A percentile compares a stretch with the other conserved stretches of the same genome.
These are phyloP conservation scores for Aspergillus niger DNA, from an alignment of 2,329 filamentous ascomycete species.

Conservation along the genomic window DNA sequence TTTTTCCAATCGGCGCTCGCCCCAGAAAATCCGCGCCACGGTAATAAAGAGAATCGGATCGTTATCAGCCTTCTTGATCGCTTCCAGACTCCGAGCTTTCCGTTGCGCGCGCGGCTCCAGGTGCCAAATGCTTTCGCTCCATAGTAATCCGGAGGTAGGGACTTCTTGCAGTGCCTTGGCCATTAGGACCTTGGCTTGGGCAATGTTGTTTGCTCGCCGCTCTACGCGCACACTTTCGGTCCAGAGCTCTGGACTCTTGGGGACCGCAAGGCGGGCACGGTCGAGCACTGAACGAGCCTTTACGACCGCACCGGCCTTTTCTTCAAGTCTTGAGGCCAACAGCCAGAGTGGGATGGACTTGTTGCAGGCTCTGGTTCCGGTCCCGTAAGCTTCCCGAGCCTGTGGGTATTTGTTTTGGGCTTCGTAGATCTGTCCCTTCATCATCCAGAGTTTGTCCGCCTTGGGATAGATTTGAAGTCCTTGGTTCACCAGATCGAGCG, in stretches of 20 bases:
- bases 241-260: conserved; percentile 83
- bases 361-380: conserved; percentile 83
- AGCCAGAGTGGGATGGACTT: conserved; percentile 87
- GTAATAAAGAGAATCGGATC: conserved; percentile 87
- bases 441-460: conserved; percentile 91
- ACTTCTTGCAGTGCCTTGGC: conserved; percentile 89
- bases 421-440: conserved; percentile 98
- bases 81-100: conserved; percentile 86
- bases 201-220: conserved; percentile 77
- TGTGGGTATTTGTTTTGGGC: conserved; percentile 74
- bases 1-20: conserved; percentile 86
- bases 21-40: conserved; percentile 95
- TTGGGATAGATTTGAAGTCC: conserved; percentile 84
- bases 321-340: conserved; percentile 83
- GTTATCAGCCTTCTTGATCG: conserved; percentile 95
- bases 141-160: conserved; percentile 81
- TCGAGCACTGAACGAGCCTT: conserved; percentile 95
- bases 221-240: conserved; percentile 93
- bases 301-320: conserved; percentile 77
- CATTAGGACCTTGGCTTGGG: conserved; percentile 89
- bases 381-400: conserved; percentile 85
- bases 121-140: conserved; percentile 94
- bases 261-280: conserved; percentile 81
- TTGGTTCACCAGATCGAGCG: conserved; percentile 83
- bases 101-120: conserved; percentile 89